Evolutionary conservation across 495 filamentous ascomycete genomes (phyloP).

Genomic region (Aspergillus homomorphus): DNA sequence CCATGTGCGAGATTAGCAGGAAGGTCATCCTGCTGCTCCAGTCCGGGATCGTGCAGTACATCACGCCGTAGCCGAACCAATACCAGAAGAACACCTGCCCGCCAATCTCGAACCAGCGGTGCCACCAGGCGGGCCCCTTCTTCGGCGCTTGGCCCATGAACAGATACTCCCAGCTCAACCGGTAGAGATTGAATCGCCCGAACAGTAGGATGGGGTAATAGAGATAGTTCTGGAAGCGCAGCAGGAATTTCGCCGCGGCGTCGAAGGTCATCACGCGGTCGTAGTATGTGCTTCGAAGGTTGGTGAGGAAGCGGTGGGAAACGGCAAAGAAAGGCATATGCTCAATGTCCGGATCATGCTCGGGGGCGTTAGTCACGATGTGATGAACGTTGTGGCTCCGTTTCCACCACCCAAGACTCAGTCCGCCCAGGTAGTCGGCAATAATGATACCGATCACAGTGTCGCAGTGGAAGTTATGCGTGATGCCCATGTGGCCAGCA

Average conservation of each 20-base stretch:
- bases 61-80: conserved; percentile 85
- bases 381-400: conserved; percentile 97
- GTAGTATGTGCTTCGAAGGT: conserved; percentile 83
- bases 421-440: conserved; percentile 83
- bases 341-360: conserved; percentile 97
- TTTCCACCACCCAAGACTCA: conserved; percentile 98
- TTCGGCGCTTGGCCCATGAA: conserved; percentile 70
- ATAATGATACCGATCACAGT: conserved; percentile 85
- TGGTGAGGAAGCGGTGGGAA: conserved; percentile 77
- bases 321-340: conserved; percentile 95
- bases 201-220: conserved; percentile 86
- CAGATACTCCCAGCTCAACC: conserved; percentile 78
- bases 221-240: conserved; percentile 74
- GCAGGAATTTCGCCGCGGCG: conserved; percentile 63
- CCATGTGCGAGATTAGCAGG: conserved; percentile 81
- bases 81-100: conserved; percentile 89
- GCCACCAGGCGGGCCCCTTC: conserved; percentile 85
- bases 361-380: conserved; percentile 92
- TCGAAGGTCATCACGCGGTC: conserved; percentile 84
- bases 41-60: conserved; percentile 74
- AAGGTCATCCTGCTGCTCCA: conserved; percentile 68
- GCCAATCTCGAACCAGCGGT: conserved; percentile 76
- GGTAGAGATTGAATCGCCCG: conserved; percentile 90
- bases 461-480: conserved; percentile 79
- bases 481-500: conserved; percentile 97